Evolutionary conservation across 139 green algal genomes (phyloP).

Genomic region (Mesostigma viride): DNA sequence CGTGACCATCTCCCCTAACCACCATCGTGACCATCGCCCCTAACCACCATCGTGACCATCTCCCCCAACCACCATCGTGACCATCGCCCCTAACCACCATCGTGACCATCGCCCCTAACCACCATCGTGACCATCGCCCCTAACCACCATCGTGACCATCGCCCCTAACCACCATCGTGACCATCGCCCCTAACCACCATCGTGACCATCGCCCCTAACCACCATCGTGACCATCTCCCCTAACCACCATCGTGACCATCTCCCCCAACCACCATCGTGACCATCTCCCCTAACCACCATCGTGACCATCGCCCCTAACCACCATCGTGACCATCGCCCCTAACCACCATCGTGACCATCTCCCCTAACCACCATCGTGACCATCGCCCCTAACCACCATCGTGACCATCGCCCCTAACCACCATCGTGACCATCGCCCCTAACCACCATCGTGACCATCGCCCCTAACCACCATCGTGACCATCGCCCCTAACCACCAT

Average conservation of each 20-base stretch:
- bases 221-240: neutral
- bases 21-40: no score
- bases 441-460: neutral
- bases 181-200: neutral
- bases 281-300: no score
- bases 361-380: neutral
- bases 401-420: neutral
- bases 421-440: neutral
- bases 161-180: no score
- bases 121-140: no score
- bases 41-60: no score
- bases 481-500: no score
- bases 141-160: no score
- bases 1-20: no score
- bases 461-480: neutral
- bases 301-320: slow-evolving; percentile 3
- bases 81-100: no score
- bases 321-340: neutral
- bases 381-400: neutral
- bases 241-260: neutral
- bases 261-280: no score
- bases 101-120: no score
- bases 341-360: neutral
- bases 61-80: no score
- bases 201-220: neutral